phyloP scores from a whole-genome alignment of 2,329 filamentous ascomycete genomes.

The Ceratocystis cubensis region DNA sequence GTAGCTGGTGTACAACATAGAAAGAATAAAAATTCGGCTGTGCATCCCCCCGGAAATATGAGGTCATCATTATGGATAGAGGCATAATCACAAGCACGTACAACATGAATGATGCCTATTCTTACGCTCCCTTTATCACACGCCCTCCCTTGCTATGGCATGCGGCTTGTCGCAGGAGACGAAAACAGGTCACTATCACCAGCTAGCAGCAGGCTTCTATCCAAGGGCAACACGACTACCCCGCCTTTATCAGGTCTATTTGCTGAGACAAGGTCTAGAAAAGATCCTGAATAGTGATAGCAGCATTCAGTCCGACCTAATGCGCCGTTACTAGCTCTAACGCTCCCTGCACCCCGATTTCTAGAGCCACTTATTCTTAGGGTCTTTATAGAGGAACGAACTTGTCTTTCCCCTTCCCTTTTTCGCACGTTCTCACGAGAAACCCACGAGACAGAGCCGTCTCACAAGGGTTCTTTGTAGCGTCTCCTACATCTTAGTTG shows the following conservation, averaged over 20 bases:
- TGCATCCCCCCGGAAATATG: not conserved
- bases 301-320: too few species aligned
- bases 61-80: not conserved
- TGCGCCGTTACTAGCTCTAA: too few species aligned
- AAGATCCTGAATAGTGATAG: not conserved
- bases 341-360: too few species aligned
- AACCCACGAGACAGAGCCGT: not conserved
- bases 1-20: not conserved
- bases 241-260: not conserved
- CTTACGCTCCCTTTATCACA: not conserved
- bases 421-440: too few species aligned
- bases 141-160: too few species aligned
- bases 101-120: not conserved
- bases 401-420: not conserved
- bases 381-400: not conserved
- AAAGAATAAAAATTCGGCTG: not conserved
- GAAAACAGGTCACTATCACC: not conserved
- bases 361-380: too few species aligned
- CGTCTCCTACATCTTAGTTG: not conserved
- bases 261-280: not conserved
- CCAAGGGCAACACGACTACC: not conserved
- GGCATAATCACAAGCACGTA: not conserved
- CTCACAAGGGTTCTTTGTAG: not conserved
- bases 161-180: conserved; percentile 3
- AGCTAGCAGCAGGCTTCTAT: not conserved